phyloP scores from a whole-genome alignment of 805 yeast genomes.

The Hanseniaspora mollemarum region DNA sequence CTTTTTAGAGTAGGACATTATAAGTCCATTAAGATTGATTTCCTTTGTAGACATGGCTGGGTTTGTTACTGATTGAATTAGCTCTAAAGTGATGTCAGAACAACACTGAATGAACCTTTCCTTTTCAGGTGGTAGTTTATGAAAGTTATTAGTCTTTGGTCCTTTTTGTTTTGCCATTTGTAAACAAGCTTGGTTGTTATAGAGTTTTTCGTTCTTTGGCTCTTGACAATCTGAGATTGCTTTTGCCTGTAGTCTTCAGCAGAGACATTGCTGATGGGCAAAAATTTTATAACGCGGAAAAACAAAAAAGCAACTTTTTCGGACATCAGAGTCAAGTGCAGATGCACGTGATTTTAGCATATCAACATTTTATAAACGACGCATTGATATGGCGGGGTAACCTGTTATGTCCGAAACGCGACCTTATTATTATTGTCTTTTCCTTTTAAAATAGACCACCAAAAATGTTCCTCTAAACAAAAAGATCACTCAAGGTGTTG shows the following conservation, averaged over 20 bases:
- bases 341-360: too few relatives aligned
- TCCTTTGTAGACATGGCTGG: conserved; percentile 43
- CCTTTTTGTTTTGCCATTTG: conserved; percentile 31
- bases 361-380: too few relatives aligned
- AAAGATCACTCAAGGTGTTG: too few relatives aligned
- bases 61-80: conserved; percentile 62
- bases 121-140: conserved; percentile 74
- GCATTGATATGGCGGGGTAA: not conserved
- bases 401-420: too few relatives aligned
- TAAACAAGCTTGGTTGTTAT: not conserved
- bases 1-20: conserved; percentile 74
- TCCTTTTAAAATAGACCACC: too few relatives aligned
- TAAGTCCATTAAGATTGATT: conserved; percentile 80
- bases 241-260: not conserved
- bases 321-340: not conserved
- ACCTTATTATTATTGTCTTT: too few relatives aligned
- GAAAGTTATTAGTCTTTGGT: conserved; percentile 37
- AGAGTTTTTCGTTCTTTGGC: not conserved
- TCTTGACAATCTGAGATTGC: not conserved
- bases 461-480: too few relatives aligned
- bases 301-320: not conserved
- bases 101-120: conserved; percentile 89
- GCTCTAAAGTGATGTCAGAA: conserved; percentile 78
- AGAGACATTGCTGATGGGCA: not conserved
- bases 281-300: conserved; percentile 1